phyloP scores from a whole-genome alignment of 2,329 filamentous ascomycete genomes.

The Ascochyta lentis region DNA sequence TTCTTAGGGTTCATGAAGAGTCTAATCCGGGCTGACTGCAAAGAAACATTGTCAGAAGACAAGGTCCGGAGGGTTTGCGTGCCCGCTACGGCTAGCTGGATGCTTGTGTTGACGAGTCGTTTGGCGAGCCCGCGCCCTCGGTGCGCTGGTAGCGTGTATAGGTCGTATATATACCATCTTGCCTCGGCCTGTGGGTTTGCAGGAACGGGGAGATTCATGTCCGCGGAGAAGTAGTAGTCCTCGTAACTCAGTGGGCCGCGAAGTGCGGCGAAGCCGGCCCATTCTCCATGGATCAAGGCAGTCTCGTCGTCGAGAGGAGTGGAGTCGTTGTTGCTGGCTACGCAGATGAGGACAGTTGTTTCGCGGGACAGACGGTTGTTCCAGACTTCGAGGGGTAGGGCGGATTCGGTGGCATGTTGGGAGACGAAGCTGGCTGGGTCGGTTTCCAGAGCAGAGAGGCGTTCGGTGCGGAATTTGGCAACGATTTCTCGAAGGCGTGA shows the following conservation, averaged over 20 bases:
- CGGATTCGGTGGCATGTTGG: constrained; percentile 20
- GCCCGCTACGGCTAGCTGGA: not conserved
- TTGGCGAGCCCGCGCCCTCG: constrained; percentile 21
- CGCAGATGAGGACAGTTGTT: constrained; percentile 11
- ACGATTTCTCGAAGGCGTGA: constrained; percentile 17
- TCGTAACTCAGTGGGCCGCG: constrained; percentile 22
- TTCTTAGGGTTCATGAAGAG: constrained; percentile 22
- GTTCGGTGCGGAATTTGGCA: constrained; percentile 22
- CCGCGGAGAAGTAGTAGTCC: constrained; percentile 23
- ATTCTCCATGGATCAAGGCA: constrained; percentile 21
- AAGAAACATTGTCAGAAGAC: not conserved
- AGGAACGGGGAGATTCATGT: constrained; percentile 18
- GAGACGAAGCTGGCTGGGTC: constrained; percentile 24
- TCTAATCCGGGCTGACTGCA: constrained; percentile 18
- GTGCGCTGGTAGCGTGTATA: constrained; percentile 24
- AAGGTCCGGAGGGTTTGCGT: not conserved
- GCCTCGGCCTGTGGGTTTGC: constrained; percentile 18
- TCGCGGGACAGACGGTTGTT: constrained; percentile 12
- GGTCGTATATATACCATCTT: constrained; percentile 27
- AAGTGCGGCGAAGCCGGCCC: constrained; percentile 26
- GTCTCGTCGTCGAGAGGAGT: constrained; percentile 10
- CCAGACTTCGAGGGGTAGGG: constrained; percentile 22
- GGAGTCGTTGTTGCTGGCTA: not conserved
- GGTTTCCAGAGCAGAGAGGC: constrained; percentile 24
- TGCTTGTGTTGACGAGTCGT: constrained; percentile 11